phyloP scores from a whole-genome alignment of 805 yeast genomes.

The Metschnikowia cerradonensis region DNA sequence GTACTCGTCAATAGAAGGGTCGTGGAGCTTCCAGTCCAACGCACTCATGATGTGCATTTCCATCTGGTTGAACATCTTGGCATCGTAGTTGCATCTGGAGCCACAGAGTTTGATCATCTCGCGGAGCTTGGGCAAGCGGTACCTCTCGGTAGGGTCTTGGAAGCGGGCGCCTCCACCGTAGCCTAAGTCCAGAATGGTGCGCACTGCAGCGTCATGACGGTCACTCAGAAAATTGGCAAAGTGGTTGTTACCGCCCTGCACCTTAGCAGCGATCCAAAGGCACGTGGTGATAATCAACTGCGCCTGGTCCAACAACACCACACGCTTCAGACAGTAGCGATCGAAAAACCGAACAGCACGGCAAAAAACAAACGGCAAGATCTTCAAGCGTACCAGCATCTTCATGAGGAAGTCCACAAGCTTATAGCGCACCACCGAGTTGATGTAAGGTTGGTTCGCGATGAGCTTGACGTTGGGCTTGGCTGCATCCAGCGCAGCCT shows the following conservation, averaged over 20 bases:
- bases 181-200: conserved; percentile 37
- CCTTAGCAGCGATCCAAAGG: conserved; percentile 87
- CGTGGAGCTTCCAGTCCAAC: conserved; percentile 67
- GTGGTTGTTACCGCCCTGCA: conserved; percentile 72
- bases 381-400: conserved; percentile 57
- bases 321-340: conserved; percentile 83
- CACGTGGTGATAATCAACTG: conserved; percentile 90
- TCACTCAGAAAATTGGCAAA: conserved; percentile 41
- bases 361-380: conserved; percentile 65
- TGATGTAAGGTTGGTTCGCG: conserved; percentile 83
- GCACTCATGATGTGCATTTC: conserved; percentile 70
- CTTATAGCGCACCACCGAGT: conserved; percentile 66
- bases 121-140: conserved; percentile 56
- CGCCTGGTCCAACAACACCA: conserved; percentile 79
- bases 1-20: conserved; percentile 48
- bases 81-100: conserved; percentile 48
- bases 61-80: conserved; percentile 57
- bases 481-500: conserved; percentile 29
- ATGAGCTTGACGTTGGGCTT: conserved; percentile 56
- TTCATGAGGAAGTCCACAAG: conserved; percentile 79
- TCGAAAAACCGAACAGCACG: conserved; percentile 75
- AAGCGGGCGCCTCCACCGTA: conserved; percentile 55
- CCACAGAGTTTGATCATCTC: conserved; percentile 75
- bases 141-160: conserved; percentile 68
- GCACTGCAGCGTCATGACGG: conserved; percentile 13